Evolutionary conservation across 73 alveolate species (phyloP).

Genomic region (Tetrahymena elliotti): DNA sequence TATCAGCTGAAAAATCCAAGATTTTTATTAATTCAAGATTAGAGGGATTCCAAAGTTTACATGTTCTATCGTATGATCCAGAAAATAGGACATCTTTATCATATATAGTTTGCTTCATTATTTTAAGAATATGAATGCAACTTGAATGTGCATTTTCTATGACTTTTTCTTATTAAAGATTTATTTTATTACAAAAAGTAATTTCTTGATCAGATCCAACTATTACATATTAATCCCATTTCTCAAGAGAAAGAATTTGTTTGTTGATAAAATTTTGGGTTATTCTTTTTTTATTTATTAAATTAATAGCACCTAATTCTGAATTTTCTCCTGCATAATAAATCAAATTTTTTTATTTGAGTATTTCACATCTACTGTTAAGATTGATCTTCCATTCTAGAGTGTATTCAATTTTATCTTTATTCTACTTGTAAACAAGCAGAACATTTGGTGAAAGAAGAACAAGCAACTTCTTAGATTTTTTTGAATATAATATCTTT

Average conservation of each 20-base stretch:
- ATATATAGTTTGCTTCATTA: not conserved
- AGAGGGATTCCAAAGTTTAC: not conserved
- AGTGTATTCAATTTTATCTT: not conserved
- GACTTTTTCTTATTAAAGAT: not conserved
- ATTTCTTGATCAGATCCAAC: not conserved
- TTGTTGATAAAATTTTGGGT: not conserved
- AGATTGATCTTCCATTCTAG: not conserved
- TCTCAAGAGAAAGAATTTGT: not conserved
- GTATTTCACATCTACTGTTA: not conserved
- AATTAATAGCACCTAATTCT: not conserved
- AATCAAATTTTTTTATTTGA: not conserved
- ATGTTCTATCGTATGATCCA: not conserved
- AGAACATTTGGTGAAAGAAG: not conserved
- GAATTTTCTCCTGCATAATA: not conserved
- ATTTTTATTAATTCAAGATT: not conserved
- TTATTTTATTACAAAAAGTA: not conserved
- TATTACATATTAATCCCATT: not conserved
- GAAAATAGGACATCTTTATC: not conserved
- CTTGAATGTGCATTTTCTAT: not conserved
- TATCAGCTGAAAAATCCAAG: not conserved
- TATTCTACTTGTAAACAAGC: not conserved
- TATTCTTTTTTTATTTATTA: not conserved
- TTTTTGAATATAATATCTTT: not conserved
- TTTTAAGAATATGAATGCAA: not conserved
- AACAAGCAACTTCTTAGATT: not conserved